These are phyloP conservation scores for Knoxdaviesia proteae DNA, from an alignment of 2,329 filamentous ascomycete species.

Conservation along the genomic window DNA sequence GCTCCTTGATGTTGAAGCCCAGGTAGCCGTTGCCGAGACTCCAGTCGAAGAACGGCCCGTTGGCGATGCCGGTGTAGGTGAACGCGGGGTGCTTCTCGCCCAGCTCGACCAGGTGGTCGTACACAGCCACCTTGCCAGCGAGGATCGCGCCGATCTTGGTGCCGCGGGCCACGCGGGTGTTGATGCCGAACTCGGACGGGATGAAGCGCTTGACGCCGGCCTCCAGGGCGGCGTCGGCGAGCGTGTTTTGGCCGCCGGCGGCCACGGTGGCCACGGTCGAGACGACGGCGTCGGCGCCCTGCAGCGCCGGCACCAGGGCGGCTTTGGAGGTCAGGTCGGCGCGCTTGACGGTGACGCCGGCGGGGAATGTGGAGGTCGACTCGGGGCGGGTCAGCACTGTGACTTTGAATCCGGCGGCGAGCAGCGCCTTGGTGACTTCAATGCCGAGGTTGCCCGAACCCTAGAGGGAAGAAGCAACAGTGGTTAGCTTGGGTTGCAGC, in stretches of 20 bases:
- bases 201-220: constrained; percentile 42
- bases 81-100: constrained; percentile 17
- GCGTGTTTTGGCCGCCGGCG: constrained; percentile 15
- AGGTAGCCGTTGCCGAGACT: constrained; percentile 10
- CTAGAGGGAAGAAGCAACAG: not conserved
- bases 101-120: constrained; percentile 19
- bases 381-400: constrained; percentile 31
- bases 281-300: constrained; percentile 35
- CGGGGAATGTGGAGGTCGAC: constrained; percentile 15
- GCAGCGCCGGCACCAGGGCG: constrained; percentile 27
- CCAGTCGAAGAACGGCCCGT: constrained; percentile 31
- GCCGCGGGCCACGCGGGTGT: constrained; percentile 10
- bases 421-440: constrained; percentile 15
- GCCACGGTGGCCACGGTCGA: constrained; percentile 14
- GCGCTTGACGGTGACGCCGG: constrained; percentile 19
- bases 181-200: constrained; percentile 32
- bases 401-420: constrained; percentile 23
- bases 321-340: constrained; percentile 26
- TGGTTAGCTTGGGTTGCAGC: too few species aligned
- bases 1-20: constrained; percentile 20
- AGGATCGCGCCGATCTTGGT: constrained; percentile 21
- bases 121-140: constrained; percentile 22
- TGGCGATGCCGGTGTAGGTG: constrained; percentile 25
- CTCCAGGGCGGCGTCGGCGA: constrained; percentile 36
- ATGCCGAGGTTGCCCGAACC: constrained; percentile 19